Evolutionary conservation across 306 rosid genomes (phyloP), one percentile per base, ranked within the genome.

Genomic region (Lathyrus sativus): DNA sequence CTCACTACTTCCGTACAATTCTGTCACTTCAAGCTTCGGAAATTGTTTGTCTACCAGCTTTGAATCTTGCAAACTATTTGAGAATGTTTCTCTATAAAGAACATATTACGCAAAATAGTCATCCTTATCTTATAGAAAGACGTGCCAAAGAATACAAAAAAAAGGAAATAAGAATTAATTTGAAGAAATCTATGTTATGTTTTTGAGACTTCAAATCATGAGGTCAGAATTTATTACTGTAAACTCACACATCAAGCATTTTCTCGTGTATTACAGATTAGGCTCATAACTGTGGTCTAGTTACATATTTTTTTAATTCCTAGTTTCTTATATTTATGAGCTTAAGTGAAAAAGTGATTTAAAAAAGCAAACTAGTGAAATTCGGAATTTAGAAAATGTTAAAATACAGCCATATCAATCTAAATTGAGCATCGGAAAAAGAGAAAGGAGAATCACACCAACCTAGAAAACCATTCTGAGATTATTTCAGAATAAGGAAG

Each of bases 401-500:
- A 35, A 35, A 35, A 35, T 35, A 35, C 39, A 35, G 39, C 39
- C 39, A 7, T 35, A 35, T 42, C 57, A 49, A 65, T 59, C 42
- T 15, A 22, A 69, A 49, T 17, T 48, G 22, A 29, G 45, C 29
- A 11, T 28, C 41, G 19, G 19, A 50, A 43, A 46, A 71, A 37
- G 53, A 44, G 48, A 65, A 72, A 68, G 59, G 37, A 7, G 48
- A 72, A 62, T 28, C 37, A 55, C 2, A 64, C 67, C 70, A 68
- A 91, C 97, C 93, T 84, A 7, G 62, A 77, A 76, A 87, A 58
- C 93, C 91, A 87, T 12, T 65, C 83, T 17, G 76, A 74, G 75
- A 84, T 74, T 74, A 80, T 78, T 80, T 74, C 71, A 71, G 85
- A 83, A 84, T 88, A 87, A 62, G 97, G 96, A 85, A 89, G 97